A percentile compares a stretch with the other conserved stretches of the same genome.
phyloP scores from a whole-genome alignment of 306 rosid genomes.

The Glycine tomentella region DNA sequence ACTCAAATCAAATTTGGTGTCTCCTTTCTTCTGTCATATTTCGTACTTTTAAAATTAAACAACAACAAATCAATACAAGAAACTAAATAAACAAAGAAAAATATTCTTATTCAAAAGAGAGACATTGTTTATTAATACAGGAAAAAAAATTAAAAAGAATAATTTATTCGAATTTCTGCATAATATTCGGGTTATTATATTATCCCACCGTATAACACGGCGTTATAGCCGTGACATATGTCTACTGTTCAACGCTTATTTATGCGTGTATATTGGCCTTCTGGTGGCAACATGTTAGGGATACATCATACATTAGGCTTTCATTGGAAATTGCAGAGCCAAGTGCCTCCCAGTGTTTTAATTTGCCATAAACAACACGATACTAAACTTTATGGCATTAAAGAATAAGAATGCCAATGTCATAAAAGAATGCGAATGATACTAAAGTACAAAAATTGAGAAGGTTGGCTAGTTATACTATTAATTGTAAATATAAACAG shows the following conservation, averaged over 20 bases:
- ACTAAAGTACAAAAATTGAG: not conserved
- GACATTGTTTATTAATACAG: no score
- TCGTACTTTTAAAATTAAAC: no score
- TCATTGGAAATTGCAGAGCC: slow-evolving; percentile 10
- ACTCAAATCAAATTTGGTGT: no score
- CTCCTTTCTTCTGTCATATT: no score
- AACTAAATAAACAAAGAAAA: not conserved
- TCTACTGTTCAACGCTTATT: not conserved
- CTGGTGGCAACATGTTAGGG: not conserved
- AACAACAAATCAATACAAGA: not conserved
- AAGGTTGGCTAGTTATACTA: no score
- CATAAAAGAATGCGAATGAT: not conserved
- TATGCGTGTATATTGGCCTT: not conserved
- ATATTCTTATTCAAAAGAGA: no score
- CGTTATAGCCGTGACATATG: not conserved
- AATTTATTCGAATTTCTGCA: no score
- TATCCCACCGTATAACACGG: no score
- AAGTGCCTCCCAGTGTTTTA: not conserved
- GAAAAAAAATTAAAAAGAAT: no score
- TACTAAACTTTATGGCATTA: not conserved
- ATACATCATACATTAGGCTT: not conserved
- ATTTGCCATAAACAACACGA: slow-evolving; percentile 7
- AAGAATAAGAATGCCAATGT: not conserved
- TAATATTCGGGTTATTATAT: no score
- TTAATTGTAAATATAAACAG: no score